A percentile compares a stretch with the other conserved stretches of the same genome.
These are phyloP conservation scores for Nitzschia inconspicua DNA, from an alignment of 108 stramenopile species.

Conservation along the genomic window DNA sequence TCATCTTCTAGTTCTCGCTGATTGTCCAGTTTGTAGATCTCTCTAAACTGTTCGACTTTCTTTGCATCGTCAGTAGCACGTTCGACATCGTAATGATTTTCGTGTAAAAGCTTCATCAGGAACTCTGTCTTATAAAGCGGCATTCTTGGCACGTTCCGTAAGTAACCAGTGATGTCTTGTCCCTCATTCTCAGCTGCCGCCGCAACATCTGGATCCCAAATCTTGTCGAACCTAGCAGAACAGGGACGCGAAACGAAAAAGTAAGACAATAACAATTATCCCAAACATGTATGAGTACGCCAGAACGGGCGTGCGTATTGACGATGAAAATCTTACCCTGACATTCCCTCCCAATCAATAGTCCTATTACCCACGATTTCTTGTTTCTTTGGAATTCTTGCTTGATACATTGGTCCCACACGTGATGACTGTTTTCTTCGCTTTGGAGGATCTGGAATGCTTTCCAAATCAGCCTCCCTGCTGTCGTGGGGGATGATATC, in stretches of 20 bases:
- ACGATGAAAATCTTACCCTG: conserved; percentile 14
- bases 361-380: not conserved
- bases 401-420: conserved; percentile 17
- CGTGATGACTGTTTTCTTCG: conserved; percentile 2
- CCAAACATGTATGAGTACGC: not conserved
- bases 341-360: not conserved
- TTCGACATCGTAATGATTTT: conserved; percentile 38
- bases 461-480: not conserved
- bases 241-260: not conserved
- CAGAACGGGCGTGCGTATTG: not conserved
- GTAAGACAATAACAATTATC: not conserved
- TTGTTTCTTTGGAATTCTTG: conserved; percentile 2
- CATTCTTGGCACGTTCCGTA: conserved; percentile 22
- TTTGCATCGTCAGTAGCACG: conserved; percentile 17
- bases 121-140: conserved; percentile 38
- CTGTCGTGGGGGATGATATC: not conserved
- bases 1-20: conserved; percentile 40
- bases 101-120: conserved; percentile 40
- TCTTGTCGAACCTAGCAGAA: conserved; percentile 3
- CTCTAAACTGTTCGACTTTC: conserved; percentile 1
- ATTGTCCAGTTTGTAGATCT: conserved; percentile 18
- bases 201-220: conserved; percentile 54
- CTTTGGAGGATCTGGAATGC: conserved; percentile 20
- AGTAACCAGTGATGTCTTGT: conserved; percentile 45
- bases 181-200: conserved; percentile 28